phyloP scores from a whole-genome alignment of 495 filamentous ascomycete species.

The Neurospora sp. region DNA sequence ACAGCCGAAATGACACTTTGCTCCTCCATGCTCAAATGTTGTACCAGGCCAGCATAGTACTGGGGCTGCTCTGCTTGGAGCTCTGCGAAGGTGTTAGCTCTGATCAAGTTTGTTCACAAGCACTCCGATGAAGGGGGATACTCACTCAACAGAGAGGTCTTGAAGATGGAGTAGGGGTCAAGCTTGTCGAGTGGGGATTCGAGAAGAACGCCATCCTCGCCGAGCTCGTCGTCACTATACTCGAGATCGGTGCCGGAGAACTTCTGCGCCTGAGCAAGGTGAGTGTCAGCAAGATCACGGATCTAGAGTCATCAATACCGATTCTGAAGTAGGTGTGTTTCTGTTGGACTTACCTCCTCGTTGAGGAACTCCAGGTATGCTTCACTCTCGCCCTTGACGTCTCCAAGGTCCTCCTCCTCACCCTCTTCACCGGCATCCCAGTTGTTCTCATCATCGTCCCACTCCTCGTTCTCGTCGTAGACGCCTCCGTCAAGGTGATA shows the following conservation, averaged over 20 bases:
- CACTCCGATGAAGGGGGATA: slow-evolving; percentile 7
- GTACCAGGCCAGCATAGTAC: slow-evolving; percentile 71
- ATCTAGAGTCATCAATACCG: slow-evolving; percentile 6
- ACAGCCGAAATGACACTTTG: slow-evolving; percentile 71
- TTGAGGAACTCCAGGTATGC: slow-evolving; percentile 95
- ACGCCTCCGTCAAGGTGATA: slow-evolving; percentile 58
- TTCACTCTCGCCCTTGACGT: slow-evolving; percentile 77
- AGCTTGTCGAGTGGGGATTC: slow-evolving; percentile 91
- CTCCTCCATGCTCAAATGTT: slow-evolving; percentile 69
- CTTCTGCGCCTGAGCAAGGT: slow-evolving; percentile 56
- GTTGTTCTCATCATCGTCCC: slow-evolving; percentile 58
- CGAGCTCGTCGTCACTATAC: slow-evolving; percentile 69
- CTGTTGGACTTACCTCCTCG: slow-evolving; percentile 52
- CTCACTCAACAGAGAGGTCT: slow-evolving; percentile 71
- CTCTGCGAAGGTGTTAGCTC: slow-evolving; percentile 39
- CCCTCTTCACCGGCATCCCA: slow-evolving; percentile 35
- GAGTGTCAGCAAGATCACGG: slow-evolving; percentile 22
- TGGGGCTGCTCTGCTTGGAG: slow-evolving; percentile 86
- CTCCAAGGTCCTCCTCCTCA: slow-evolving; percentile 46
- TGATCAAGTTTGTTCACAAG: background rate
- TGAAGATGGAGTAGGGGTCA: slow-evolving; percentile 86
- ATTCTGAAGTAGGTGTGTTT: background rate
- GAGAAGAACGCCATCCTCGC: slow-evolving; percentile 84
- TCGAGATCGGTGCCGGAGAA: slow-evolving; percentile 54
- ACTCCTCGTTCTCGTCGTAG: slow-evolving; percentile 71